These are phyloP conservation scores for Lachancea meyersii DNA, from an alignment of 805 yeast species.

Conservation along the genomic window DNA sequence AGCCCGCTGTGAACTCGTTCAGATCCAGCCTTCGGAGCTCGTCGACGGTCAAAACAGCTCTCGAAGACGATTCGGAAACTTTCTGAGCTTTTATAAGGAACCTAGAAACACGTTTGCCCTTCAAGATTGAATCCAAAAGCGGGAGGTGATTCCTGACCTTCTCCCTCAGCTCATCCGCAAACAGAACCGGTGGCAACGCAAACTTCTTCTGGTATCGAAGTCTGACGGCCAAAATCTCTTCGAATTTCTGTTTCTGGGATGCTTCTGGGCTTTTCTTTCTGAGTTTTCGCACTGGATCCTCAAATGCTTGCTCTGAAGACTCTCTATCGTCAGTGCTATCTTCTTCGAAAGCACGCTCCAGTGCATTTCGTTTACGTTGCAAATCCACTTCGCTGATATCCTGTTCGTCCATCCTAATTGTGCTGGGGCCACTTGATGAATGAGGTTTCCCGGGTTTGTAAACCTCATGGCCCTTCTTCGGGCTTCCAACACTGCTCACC, in stretches of 20 bases:
- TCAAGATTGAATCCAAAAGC: slow-evolving; percentile 37
- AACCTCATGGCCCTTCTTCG: background rate
- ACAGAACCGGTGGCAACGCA: slow-evolving; percentile 24
- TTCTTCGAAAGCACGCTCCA: too few relatives aligned
- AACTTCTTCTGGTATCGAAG: slow-evolving; percentile 6
- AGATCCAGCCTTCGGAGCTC: slow-evolving; percentile 46
- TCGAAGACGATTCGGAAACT: slow-evolving; percentile 35
- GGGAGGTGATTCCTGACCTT: slow-evolving; percentile 30
- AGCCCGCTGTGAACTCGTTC: slow-evolving; percentile 48
- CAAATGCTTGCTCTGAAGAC: background rate
- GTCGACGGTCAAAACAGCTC: slow-evolving; percentile 40
- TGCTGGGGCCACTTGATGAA: background rate
- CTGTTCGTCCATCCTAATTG: slow-evolving; percentile 1
- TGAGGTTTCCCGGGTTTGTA: background rate
- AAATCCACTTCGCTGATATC: slow-evolving; percentile 3
- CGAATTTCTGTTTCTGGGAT: background rate
- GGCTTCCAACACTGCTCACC: background rate
- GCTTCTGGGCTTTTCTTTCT: background rate
- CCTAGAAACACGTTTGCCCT: slow-evolving; percentile 41
- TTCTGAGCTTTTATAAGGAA: slow-evolving; percentile 47
- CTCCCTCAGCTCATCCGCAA: slow-evolving; percentile 28
- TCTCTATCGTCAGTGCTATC: too few relatives aligned
- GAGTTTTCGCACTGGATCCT: background rate
- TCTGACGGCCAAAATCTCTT: background rate
- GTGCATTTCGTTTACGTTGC: background rate